Evolutionary conservation across 805 yeast species (phyloP).

Genomic region (Wickerhamiella bombiphila): DNA sequence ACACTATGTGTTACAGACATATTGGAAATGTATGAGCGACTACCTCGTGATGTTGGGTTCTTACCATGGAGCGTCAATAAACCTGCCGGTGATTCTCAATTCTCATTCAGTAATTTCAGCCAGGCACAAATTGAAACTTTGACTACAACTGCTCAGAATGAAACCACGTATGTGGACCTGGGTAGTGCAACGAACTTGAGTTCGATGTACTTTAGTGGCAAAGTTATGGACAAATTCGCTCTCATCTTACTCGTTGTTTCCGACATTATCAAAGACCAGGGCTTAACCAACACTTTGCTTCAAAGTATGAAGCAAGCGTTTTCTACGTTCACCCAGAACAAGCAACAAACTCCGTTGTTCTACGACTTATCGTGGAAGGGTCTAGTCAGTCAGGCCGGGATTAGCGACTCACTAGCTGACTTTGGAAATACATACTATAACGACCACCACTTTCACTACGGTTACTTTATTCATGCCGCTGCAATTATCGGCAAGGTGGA

Average conservation of each 20-base stretch:
- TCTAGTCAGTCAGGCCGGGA: slow-evolving; percentile 21
- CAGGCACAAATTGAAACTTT: slow-evolving; percentile 30
- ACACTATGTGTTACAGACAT: slow-evolving; percentile 25
- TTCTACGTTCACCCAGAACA: slow-evolving; percentile 51
- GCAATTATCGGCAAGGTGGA: slow-evolving; percentile 64
- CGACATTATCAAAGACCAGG: slow-evolving; percentile 43
- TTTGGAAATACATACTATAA: slow-evolving; percentile 68
- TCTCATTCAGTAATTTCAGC: slow-evolving; percentile 29
- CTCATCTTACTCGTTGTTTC: slow-evolving; percentile 62
- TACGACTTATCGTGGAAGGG: slow-evolving; percentile 59
- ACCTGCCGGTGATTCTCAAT: slow-evolving; percentile 20
- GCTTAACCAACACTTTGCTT: slow-evolving; percentile 37
- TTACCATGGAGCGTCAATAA: slow-evolving; percentile 39
- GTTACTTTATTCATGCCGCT: slow-evolving; percentile 71
- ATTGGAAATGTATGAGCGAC: slow-evolving; percentile 24
- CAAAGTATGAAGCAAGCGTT: slow-evolving; percentile 52
- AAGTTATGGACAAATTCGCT: slow-evolving; percentile 77
- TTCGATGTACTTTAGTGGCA: slow-evolving; percentile 88
- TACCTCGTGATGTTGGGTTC: slow-evolving; percentile 34
- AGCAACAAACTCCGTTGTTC: slow-evolving; percentile 55
- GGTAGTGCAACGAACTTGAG: slow-evolving; percentile 44
- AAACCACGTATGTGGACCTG: slow-evolving; percentile 37
- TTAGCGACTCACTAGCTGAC: slow-evolving; percentile 37
- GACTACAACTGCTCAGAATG: slow-evolving; percentile 33
- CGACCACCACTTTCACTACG: slow-evolving; percentile 82